Base-by-base conservation (phyloP, 2,329 filamentous ascomycete genomes). In the Xylariaceae sp. region DNA sequence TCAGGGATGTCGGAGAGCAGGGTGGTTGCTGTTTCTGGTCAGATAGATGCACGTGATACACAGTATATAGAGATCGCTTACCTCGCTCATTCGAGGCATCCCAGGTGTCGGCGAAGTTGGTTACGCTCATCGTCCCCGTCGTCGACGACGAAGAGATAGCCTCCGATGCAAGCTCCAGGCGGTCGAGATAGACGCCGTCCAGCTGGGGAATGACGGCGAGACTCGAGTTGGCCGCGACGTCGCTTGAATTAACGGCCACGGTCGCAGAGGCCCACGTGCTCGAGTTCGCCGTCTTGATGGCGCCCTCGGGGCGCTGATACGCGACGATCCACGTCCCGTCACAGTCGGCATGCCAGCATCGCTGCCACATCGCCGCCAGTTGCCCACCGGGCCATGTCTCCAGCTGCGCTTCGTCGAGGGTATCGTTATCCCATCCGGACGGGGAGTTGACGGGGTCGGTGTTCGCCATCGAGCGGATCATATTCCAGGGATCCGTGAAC, bases 251-350 rank as follows among this genome's bases (percentile, higher is more conserved):
- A 22, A 56, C 37, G 4, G 50, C 52, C 12, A 52, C 43, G 7
- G 45, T 47, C 9, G 52, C 46, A 18, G 35, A 34, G 4, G 24
- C 43, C 45, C 46, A 54, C 12, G 42, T 48, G 31, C 47, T 56
- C 9, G 42, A 45, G 32, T 57, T 57, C 2, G 53, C 52, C 12
- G 50, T 49, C 24, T 55, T 52, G 19, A 57, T 49, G 24, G 45
- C 47, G 4, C 48, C 51, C 30, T 55, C 52, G 9, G 47, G 49
- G 7, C 53, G 43, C 45, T 57, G 55, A 35, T 55, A 57, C 6
- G 53, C 55, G 12, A 57, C 44, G 17, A 48, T 28, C 48, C 49
- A 57, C 6, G 38, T 44, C 2, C 55, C 55, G 13, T 32, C 17
- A 12, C 45, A 41, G 17, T 48, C 44, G 9, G 33, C 18, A 1